Evolutionary conservation across 2,329 filamentous ascomycete genomes (phyloP), one percentile per base, ranked within the genome.

Genomic region (Malbranchea zuffiana): DNA sequence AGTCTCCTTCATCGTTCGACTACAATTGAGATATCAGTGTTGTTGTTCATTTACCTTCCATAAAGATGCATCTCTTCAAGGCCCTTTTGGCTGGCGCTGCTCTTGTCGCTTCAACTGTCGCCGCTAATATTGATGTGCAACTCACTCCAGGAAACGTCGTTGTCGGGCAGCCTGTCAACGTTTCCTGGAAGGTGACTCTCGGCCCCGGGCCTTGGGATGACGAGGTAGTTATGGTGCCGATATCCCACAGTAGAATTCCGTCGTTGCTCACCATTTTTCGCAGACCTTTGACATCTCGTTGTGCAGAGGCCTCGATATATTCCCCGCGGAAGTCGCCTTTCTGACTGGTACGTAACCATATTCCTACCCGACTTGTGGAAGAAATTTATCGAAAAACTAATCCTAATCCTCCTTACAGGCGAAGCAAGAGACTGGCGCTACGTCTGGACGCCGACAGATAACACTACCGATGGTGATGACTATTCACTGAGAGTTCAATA

Each of bases 401-500:
- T 33, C 13, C 8, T 33, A 33, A 33, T 20, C 10, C n/a, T 18
- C 11, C 26, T 13, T 12, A 31, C 12, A 63, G 64, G 52, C 24
- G 42, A 58, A 37, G 67, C 62, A 16, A 60, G 54, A 29, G 62
- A 60, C 35, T 68, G 66, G 38, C 55, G 51, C 17, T 72, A 60
- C 61, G 59, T 56, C 39, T 78, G 71, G 69, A 70, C 61, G 8
- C 67, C 69, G 5, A 51, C 56, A 26, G 51, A 47, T 17, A 53
- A 48, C 26, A 57, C 75, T 18, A 47, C 53, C 29, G 54, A 63
- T 44, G 65, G 56, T 39, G 42, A 53, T 23, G 60, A 74, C 58
- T 78, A 78, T 50, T 72, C 74, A 35, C 65, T 78, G 54, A 74
- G 78, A 56, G 52, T 49, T 8, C 72, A 75, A 50, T 66, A 61